Evolutionary conservation across 257 asterid genomes (phyloP), one percentile per base, ranked within the genome.

Genomic region (Perilla frutescens): DNA sequence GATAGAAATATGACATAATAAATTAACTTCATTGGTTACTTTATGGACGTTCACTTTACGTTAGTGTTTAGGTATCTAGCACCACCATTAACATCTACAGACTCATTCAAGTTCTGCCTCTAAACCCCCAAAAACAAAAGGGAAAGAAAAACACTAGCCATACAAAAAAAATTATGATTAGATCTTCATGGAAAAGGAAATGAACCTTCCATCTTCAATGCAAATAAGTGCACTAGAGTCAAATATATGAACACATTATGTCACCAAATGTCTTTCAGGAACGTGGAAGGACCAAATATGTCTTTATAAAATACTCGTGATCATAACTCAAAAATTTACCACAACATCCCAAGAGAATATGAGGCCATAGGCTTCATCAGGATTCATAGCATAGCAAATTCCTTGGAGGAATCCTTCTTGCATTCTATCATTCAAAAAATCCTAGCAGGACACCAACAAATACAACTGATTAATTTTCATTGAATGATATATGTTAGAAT

Each of bases 351-450:
- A 94, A 55, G 99, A 90, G 86, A 94, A 94, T 79, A 94, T 85
- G 69, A 94, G 96, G 8, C 99, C 99, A 78, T 94, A 91, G 62
- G 98, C 99, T 83, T 94, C 99, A 57, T 94, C 99, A 43, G 99
- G 99, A 85, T 91, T 94, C 99, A 94, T 94, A 5, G 99, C 96
- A 56, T 94, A 94, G 32, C 97, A 93, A 77, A 94, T 94, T 76
- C 97, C 83, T 68, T 89, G 83, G 67, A 94, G 96, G 80, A 91
- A 94, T 57, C 99, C 97, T 77, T 88, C 98, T 86, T 94, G 96
- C 84, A 91, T 84, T 80, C 87, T 85, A 65, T 94, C 99, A 79
- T 94, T 94, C 60, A 91, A 79, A 79, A 87, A 91, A 67, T 94
- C 98, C 98, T 91, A 81, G 68, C 57, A 72, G 45, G 63, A 61